These are phyloP conservation scores for Cladosporium sp. DNA, from an alignment of 2,329 filamentous ascomycete genomes.

Conservation along the genomic window DNA sequence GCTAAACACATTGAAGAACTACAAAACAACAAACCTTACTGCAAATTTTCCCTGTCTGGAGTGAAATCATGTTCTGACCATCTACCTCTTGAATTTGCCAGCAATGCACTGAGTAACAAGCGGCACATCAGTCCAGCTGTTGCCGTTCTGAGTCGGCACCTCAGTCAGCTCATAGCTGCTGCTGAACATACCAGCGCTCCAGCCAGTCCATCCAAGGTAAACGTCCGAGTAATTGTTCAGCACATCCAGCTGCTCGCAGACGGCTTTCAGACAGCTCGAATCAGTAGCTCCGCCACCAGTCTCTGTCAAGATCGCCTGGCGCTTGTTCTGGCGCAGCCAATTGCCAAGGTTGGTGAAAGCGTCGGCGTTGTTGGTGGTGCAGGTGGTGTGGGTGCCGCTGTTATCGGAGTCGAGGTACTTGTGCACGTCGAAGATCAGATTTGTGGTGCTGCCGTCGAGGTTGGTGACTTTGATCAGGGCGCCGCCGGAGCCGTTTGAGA, in stretches of 20 bases:
- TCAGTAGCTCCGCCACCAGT: constrained; percentile 43
- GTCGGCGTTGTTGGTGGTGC: constrained; percentile 37
- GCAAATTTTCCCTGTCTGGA: neutral
- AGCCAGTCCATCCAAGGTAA: constrained; percentile 36
- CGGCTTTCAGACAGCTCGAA: constrained; percentile 35
- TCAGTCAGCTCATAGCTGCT: constrained; percentile 31
- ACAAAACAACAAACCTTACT: neutral
- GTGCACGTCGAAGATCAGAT: constrained; percentile 45
- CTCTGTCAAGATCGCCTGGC: constrained; percentile 44
- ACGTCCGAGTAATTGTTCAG: constrained; percentile 35
- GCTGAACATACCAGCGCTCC: constrained; percentile 36
- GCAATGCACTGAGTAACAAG: constrained; percentile 33
- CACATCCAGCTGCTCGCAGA: constrained; percentile 36
- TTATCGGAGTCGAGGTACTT: constrained; percentile 45
- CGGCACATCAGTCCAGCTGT: constrained; percentile 30
- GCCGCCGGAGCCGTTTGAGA: constrained; percentile 15
- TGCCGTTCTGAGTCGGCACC: constrained; percentile 29
- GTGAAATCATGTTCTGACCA: neutral
- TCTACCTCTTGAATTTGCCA: constrained; percentile 28
- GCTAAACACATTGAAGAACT: neutral
- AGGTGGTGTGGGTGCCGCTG: constrained; percentile 39
- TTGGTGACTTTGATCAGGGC: constrained; percentile 20
- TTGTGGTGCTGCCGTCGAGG: constrained; percentile 33
- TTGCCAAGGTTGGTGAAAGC: constrained; percentile 39
- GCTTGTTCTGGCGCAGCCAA: constrained; percentile 40